phyloP scores from a whole-genome alignment of 352 stramenopile genomes.

The Globisporangium uncinulatum region DNA sequence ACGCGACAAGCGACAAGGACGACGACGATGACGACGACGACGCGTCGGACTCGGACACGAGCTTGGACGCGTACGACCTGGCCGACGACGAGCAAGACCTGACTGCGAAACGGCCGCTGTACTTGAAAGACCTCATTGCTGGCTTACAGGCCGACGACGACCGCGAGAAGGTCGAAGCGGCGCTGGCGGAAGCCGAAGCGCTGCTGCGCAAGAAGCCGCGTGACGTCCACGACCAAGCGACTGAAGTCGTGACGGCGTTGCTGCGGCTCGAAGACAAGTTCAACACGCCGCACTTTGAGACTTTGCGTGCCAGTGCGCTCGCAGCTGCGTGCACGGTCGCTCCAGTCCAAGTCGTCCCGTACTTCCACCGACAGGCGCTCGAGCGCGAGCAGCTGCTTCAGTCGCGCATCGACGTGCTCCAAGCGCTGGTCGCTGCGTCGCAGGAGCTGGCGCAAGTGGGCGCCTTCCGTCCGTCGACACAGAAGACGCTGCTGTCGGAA shows the following conservation, averaged over 20 bases:
- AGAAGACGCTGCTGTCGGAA: conserved; percentile 44
- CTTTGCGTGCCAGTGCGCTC: conserved; percentile 38
- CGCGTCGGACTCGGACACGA: conserved; percentile 63
- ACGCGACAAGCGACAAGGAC: conserved; percentile 8
- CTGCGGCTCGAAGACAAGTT: conserved; percentile 74
- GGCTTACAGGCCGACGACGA: conserved; percentile 51
- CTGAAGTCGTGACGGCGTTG: conserved; percentile 44
- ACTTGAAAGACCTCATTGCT: conserved; percentile 64
- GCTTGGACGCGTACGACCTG: conserved; percentile 60
- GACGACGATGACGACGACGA: conserved; percentile 16
- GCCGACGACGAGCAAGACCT: conserved; percentile 68
- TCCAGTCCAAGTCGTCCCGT: conserved; percentile 37
- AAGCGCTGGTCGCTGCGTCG: conserved; percentile 46
- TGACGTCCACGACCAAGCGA: conserved; percentile 57
- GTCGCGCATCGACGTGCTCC: conserved; percentile 57
- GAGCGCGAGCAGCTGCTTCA: conserved; percentile 74
- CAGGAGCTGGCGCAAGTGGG: conserved; percentile 65
- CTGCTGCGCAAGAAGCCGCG: conserved; percentile 48
- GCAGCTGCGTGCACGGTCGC: conserved; percentile 41
- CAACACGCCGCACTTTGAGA: conserved; percentile 46
- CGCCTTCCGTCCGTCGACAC: conserved; percentile 15
- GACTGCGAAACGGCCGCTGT: conserved; percentile 44
- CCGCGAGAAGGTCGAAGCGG: conserved; percentile 45
- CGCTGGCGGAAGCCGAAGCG: conserved; percentile 44
- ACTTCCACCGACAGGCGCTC: conserved; percentile 54